A percentile compares a stretch with the other conserved stretches of the same genome.
These are phyloP conservation scores for Gaeumannomyces sp. DNA, from an alignment of 2,329 filamentous ascomycete genomes.

Conservation along the genomic window DNA sequence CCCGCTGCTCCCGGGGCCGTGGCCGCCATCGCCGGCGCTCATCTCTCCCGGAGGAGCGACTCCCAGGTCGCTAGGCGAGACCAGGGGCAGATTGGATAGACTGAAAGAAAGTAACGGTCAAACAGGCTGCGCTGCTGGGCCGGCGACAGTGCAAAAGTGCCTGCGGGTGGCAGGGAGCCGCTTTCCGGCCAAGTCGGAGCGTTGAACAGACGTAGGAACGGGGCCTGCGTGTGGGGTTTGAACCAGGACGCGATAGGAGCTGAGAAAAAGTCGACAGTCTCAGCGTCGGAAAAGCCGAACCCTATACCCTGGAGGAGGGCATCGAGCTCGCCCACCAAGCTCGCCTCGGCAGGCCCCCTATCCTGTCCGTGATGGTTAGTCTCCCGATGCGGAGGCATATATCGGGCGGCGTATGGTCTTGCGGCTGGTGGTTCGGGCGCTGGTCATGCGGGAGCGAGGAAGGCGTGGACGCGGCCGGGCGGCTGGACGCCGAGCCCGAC, in stretches of 20 bases:
- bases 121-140: background rate
- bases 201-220: background rate
- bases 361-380: background rate
- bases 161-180: background rate
- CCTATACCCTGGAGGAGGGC: background rate
- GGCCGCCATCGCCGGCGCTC: too few species aligned
- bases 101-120: constrained; percentile 3
- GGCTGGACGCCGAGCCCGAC: background rate
- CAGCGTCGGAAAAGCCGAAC: background rate
- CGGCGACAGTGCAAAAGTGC: background rate
- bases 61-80: background rate
- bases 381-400: constrained; percentile 5
- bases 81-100: background rate
- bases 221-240: background rate
- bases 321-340: background rate
- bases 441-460: background rate
- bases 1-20: background rate
- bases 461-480: background rate
- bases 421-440: background rate
- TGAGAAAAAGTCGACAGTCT: background rate
- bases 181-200: background rate
- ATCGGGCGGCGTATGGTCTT: background rate
- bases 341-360: background rate
- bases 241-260: constrained; percentile 3
- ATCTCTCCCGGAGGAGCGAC: background rate